Evolutionary conservation across 768 basidiomycete genomes (phyloP), one percentile per base, ranked within the genome.

Genomic region (Mycena crocata): DNA sequence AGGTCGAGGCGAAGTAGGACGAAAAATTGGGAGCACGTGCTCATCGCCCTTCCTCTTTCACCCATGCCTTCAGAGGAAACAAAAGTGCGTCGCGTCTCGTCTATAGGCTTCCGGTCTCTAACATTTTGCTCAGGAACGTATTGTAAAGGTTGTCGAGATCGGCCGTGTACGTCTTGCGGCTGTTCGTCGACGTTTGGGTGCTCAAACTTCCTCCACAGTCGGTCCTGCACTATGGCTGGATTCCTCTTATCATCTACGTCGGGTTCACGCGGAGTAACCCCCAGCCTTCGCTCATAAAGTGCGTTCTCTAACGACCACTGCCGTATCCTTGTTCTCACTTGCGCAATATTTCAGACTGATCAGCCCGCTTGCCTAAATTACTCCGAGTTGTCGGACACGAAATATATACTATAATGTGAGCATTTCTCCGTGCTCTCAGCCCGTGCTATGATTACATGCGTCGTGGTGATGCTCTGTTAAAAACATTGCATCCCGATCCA

Each of bases 231-330:
- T 98, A 96, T 72, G 92, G 91, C 70, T 99, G 96, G 95, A 95
- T 99, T 74, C 97, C 97, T 34, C 82, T 96, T 76, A 94, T 99
- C 75, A 96, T 99, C 74, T 98, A 96, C 79, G 87, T 98, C 75
- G 97, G 96, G 37, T 98, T 93, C 83, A 93, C 92, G 57, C 85
- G 92, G 72, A 96, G 94, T 76, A 94, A 93, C 76, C 96, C 96
- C 32, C 94, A 96, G 72, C 96, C 96, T 23, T 95, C 95, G 40
- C 83, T 98, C 74, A 97, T 97, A 80, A 96, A 98, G 96, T 97
- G 59, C 73, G 94, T 87, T 7, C 21, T n/a, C n/a, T n/a, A n/a
- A n/a, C n/a, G n/a, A n/a, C n/a, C 42, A 35, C 57, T 55, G 30
- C 23, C 59, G 42, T 28, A 24, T 44, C 34, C 64, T 46, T 26